Evolutionary conservation across 176 grass and related monocot species (phyloP), one percentile per base, ranked within the genome.

Genomic region (Themeda triandra): DNA sequence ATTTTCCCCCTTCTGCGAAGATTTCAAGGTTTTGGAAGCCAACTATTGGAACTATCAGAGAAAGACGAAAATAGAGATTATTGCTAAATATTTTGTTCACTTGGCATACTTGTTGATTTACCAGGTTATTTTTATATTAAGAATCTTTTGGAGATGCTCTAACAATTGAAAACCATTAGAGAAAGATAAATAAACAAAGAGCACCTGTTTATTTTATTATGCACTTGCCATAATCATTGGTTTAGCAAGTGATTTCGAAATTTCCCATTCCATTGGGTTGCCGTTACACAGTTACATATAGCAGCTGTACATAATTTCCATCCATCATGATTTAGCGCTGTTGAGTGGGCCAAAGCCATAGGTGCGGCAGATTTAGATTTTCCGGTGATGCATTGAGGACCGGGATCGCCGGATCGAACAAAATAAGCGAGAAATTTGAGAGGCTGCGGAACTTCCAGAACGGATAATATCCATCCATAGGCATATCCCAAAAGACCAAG

Each of bases 401-500:
- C 48, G 15, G 27, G 11, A 29, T 29, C 13, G 6, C 13, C 28
- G 2, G 13, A 65, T 30, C 4, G 13, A 59, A 15, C 1, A 75
- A 78, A 78, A 13, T 25, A 33, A 78, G 62, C 35, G 66, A 21
- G 25, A 62, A 59, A 71, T 81, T 88, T 92, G 84, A 80, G 83
- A 87, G 92, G 92, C 81, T 32, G 53, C 68, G 37, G 81, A 84
- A 89, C 79, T 82, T 78, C 75, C 13, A 85, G 35, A 62, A 71
- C 59, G 81, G 92, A 94, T 94, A 94, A 85, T 94, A 82, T 80
- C 87, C 89, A 87, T 87, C 92, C 92, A 85, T 94, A 82, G 76
- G 84, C 87, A 87, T 87, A 92, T 94, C 92, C 80, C 29, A 82
- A 84, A 80, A 80, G 90, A 76, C 87, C 62, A 92, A 87, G 83